Evolutionary conservation across 163 green algal genomes (phyloP).

Genomic region (Picocystis sp.): DNA sequence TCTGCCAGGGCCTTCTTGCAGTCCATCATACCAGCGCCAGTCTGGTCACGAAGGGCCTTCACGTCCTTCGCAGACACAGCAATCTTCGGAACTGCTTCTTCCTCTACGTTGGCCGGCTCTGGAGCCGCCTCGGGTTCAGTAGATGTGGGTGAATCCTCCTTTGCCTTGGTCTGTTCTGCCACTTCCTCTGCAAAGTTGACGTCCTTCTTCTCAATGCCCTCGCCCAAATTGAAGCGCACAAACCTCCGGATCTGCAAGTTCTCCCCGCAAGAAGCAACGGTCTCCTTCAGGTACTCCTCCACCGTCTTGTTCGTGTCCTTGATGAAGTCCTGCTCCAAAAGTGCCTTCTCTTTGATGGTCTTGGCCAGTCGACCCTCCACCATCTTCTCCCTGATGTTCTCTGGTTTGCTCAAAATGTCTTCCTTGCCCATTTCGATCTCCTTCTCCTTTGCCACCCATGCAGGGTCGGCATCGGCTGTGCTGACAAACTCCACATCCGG

Average conservation of each 20-base stretch:
- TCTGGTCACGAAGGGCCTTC: conserved; percentile 57
- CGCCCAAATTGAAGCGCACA: conserved; percentile 59
- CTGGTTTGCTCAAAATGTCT: conserved; percentile 73
- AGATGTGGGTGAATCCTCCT: conserved; percentile 2
- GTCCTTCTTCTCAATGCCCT: conserved; percentile 83
- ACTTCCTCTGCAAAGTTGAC: conserved; percentile 88
- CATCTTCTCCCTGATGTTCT: conserved; percentile 85
- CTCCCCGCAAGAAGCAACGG: conserved; percentile 62
- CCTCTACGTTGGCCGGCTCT: conserved; percentile 1
- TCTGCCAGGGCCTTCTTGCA: conserved; percentile 92
- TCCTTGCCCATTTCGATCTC: conserved; percentile 79
- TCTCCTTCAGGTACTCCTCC: conserved; percentile 61
- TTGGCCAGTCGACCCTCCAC: conserved; percentile 81
- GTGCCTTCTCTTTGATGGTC: conserved; percentile 46
- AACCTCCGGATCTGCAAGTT: conserved; percentile 79
- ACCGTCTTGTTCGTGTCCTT: conserved; percentile 70
- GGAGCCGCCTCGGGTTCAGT: not conserved
- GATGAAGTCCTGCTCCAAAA: conserved; percentile 57
- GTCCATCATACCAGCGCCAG: conserved; percentile 95
- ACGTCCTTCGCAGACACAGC: conserved; percentile 30
- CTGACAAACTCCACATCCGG: conserved; percentile 36
- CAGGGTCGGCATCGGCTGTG: conserved; percentile 44
- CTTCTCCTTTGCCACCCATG: conserved; percentile 51
- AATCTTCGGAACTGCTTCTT: not conserved
- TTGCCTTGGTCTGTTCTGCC: conserved; percentile 38